Conservation (phyloP, 2,329 filamentous ascomycete species). For the Fusarium sp. region DNA sequence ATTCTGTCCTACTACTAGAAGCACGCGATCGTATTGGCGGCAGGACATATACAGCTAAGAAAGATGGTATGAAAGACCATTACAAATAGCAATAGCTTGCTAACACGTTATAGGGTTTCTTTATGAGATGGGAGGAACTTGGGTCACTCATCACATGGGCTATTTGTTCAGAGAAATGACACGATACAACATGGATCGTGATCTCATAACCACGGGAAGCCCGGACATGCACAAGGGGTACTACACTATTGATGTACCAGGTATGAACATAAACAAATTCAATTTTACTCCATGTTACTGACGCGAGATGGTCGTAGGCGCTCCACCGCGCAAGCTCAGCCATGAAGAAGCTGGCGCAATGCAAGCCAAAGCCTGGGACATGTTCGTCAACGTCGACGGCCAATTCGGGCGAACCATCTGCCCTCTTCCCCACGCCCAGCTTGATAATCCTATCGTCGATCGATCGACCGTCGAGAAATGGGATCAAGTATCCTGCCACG, state of each 20-base stretch:
- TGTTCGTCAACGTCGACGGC: neutral
- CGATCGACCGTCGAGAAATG: neutral
- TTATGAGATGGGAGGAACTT: neutral
- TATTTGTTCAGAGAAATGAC: neutral
- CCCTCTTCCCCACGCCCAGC: neutral
- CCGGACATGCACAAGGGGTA: neutral
- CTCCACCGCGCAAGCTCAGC: neutral
- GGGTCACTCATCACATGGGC: neutral
- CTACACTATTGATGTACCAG: neutral
- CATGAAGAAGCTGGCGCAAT: neutral
- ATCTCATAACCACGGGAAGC: neutral
- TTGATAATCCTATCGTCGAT: neutral
- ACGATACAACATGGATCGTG: neutral
- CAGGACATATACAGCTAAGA: neutral
- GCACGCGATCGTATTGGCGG: neutral
- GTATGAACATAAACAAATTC: accelerated
- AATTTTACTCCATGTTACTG: accelerated
- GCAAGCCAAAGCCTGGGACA: neutral
- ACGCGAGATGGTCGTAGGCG: accelerated
- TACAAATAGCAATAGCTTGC: neutral
- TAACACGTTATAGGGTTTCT: neutral
- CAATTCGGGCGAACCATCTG: neutral
- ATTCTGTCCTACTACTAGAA: neutral
- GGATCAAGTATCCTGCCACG: neutral
- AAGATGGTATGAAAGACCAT: neutral